These are phyloP conservation scores for Adansonia digitata DNA, from an alignment of 345 rosid genomes.

Conservation along the genomic window DNA sequence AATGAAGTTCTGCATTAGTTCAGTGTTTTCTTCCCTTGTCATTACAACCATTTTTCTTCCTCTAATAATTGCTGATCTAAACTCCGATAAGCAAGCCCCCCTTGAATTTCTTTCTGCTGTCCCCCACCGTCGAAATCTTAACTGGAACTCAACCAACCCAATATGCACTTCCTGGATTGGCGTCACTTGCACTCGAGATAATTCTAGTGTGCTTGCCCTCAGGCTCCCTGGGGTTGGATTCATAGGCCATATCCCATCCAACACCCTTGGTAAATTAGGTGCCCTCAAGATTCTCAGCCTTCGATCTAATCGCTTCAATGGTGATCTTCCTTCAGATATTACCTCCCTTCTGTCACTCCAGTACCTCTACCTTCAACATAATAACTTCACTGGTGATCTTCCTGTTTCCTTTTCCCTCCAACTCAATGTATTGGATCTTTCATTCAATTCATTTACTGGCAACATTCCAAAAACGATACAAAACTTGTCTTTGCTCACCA, in stretches of 20 bases:
- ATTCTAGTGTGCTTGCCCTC: constrained; percentile 43
- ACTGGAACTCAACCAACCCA: constrained; percentile 50
- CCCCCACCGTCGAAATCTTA: constrained; percentile 54
- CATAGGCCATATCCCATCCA: constrained; percentile 53
- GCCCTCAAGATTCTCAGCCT: constrained; percentile 58
- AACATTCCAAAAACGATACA: constrained; percentile 42
- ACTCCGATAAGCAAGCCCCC: constrained; percentile 67
- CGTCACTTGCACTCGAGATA: constrained; percentile 40
- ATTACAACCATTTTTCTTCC: constrained; percentile 25
- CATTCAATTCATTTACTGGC: constrained; percentile 59
- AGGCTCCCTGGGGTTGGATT: constrained; percentile 80
- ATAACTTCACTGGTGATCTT: constrained; percentile 67
- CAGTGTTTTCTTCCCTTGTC: constrained; percentile 27
- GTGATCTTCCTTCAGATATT: constrained; percentile 70
- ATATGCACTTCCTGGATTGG: constrained; percentile 75
- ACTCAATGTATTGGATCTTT: constrained; percentile 53
- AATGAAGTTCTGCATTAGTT: constrained; percentile 32
- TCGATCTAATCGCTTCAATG: constrained; percentile 59
- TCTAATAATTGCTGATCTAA: constrained; percentile 44
- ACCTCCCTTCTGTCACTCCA: constrained; percentile 52
- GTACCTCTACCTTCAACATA: constrained; percentile 63
- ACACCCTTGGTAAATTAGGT: constrained; percentile 68
- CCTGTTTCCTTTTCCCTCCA: constrained; percentile 43
- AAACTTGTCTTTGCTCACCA: constrained; percentile 45
- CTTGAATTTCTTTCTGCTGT: constrained; percentile 50